These are phyloP conservation scores for Geoglossum glabrum DNA, from an alignment of 495 filamentous ascomycete genomes.

Conservation along the genomic window DNA sequence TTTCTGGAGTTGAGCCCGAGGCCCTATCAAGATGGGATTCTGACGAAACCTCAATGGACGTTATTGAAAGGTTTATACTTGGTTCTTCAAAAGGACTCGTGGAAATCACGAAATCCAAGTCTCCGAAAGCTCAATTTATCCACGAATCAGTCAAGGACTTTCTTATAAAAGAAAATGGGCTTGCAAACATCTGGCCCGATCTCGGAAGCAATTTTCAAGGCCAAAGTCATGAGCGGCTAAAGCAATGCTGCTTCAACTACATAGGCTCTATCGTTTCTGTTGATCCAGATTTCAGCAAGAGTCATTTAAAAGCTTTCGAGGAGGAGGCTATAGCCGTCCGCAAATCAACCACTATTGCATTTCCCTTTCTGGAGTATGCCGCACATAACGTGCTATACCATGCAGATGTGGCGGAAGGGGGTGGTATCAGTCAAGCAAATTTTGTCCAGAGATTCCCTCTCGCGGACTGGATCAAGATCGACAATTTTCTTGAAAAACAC, in stretches of 20 bases:
- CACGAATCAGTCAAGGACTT: conserved; percentile 25
- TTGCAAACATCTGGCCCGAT: conserved; percentile 11
- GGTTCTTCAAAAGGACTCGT: conserved; percentile 20
- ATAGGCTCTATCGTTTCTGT: not conserved
- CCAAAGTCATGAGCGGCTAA: conserved; percentile 18
- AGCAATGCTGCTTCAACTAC: conserved; percentile 18
- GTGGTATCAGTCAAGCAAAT: conserved; percentile 17
- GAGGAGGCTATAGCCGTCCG: conserved; percentile 7
- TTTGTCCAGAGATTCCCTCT: conserved; percentile 21
- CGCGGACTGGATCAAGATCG: conserved; percentile 18
- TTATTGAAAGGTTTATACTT: conserved; percentile 14
- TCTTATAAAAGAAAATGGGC: conserved; percentile 15
- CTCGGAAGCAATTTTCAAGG: conserved; percentile 13
- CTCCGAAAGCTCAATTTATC: conserved; percentile 21
- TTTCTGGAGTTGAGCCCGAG: conserved; percentile 13
- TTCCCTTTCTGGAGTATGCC: conserved; percentile 29
- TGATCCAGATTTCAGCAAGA: not conserved
- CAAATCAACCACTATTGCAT: conserved; percentile 11
- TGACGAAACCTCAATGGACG: conserved; percentile 4
- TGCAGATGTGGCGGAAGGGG: conserved; percentile 19
- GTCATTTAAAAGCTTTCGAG: not conserved
- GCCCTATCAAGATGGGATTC: conserved; percentile 4
- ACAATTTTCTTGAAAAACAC: conserved; percentile 21
- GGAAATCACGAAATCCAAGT: conserved; percentile 14
- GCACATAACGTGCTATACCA: conserved; percentile 23